Percentiles rank a stretch among this genome's conserved stretches.
Conservation (phyloP, 306 rosid genomes). For the Quercus agrifolia region DNA sequence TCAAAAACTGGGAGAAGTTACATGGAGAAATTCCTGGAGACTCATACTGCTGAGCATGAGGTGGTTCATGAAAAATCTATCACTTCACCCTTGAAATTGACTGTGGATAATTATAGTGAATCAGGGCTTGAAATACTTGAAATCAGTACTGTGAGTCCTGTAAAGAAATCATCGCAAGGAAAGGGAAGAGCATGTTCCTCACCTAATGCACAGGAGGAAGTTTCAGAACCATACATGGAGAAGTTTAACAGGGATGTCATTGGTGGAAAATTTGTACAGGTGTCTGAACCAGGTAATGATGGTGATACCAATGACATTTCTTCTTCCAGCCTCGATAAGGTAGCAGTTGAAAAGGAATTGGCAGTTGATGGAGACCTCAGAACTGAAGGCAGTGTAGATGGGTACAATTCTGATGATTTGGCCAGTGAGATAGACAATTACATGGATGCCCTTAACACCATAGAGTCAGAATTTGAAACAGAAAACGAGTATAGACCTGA, state of each 20-base stretch:
- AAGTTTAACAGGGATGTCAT: constrained; percentile 19
- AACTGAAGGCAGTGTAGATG: constrained; percentile 40
- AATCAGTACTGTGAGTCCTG: constrained; percentile 53
- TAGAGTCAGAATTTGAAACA: constrained; percentile 70
- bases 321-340: constrained; percentile 36
- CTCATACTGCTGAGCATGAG: constrained; percentile 56
- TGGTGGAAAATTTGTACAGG: constrained; percentile 32
- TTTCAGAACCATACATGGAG: constrained; percentile 34
- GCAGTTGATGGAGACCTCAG: constrained; percentile 45
- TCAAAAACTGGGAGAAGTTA: constrained; percentile 61
- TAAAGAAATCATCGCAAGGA: constrained; percentile 38
- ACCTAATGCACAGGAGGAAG: constrained; percentile 37
- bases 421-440: constrained; percentile 85
- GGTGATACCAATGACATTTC: constrained; percentile 35
- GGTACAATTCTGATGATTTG: constrained; percentile 62
- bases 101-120: constrained; percentile 44
- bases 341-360: constrained; percentile 33
- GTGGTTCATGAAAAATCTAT: constrained; percentile 53
- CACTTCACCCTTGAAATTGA: constrained; percentile 33
- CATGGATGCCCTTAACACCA: constrained; percentile 71
- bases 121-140: constrained; percentile 71
- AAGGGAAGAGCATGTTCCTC: constrained; percentile 50
- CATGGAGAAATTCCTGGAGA: constrained; percentile 75
- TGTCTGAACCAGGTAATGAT: constrained; percentile 40
- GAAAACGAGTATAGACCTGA: constrained; percentile 55